Percentiles rank a stretch among this genome's conserved stretches.
Evolutionary conservation across 768 basidiomycete species (phyloP).

Genomic region (Mycena rebaudengoi): DNA sequence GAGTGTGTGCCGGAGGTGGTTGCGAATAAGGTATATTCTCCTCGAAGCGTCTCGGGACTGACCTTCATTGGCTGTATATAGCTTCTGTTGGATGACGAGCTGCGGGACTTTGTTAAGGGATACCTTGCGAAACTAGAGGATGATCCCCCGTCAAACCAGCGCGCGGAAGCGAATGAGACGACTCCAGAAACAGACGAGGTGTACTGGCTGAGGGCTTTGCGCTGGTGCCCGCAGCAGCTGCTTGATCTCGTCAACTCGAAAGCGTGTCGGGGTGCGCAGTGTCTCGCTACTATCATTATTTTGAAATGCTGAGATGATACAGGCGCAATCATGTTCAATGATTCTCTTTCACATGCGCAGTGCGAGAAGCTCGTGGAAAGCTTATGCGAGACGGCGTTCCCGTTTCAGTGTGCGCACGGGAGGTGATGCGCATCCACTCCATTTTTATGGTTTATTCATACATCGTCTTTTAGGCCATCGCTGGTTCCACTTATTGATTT

Average conservation of each 20-base stretch:
- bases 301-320: conserved; percentile 14
- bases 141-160: conserved; percentile 45
- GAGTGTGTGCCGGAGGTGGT: conserved; percentile 73
- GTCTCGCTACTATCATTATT: conserved; percentile 2
- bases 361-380: conserved; percentile 73
- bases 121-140: conserved; percentile 70
- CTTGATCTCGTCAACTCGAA: conserved; percentile 92
- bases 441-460: neutral
- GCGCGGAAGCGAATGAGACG: conserved; percentile 26
- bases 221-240: conserved; percentile 85
- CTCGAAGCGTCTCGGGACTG: conserved; percentile 17
- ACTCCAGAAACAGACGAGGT: conserved; percentile 42
- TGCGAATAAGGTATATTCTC: conserved; percentile 63
- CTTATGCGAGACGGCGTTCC: conserved; percentile 78
- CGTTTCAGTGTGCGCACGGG: conserved; percentile 98
- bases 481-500: conserved; percentile 57
- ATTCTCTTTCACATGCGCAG: conserved; percentile 71
- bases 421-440: conserved; percentile 61
- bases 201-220: conserved; percentile 75
- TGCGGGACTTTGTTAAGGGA: conserved; percentile 78
- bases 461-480: conserved; percentile 52
- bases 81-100: conserved; percentile 74
- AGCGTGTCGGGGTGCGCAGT: conserved; percentile 85
- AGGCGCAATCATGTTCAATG: conserved; percentile 99
- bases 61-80: conserved; percentile 34